Evolutionary conservation across 176 grass and related monocot species (phyloP), one percentile per base, ranked within the genome.

Genomic region (Melocanna baccifera): DNA sequence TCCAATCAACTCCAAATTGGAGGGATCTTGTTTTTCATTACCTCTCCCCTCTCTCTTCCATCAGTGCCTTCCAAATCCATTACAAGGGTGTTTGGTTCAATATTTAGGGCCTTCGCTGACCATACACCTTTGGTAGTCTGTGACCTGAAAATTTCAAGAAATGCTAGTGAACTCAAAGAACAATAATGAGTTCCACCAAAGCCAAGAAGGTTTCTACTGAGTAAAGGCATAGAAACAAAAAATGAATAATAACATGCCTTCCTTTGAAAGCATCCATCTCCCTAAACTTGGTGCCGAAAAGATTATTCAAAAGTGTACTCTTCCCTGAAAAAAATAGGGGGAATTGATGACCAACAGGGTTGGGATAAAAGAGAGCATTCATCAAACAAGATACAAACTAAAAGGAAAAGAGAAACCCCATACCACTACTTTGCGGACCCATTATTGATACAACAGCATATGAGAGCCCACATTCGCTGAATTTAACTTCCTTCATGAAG

Each of bases 31-130:
- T n/a, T 79, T 87, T 64, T 57, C 14, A 58, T 86, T 92, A 98
- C 96, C 96, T 98, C 96, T 62, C 96, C 96, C n/a, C 96, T 90
- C 80, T 98, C 96, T 85, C 96, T 90, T 79, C 96, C 96, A 89
- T 98, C 96, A 66, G 91, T 98, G 52, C 96, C 96, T 89, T 98
- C 96, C 86, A 98, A 94, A 83, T 98, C 96, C 96, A 98, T 98
- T 65, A 95, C 89, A 75, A 95, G 89, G 41, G 96, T 98, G 64
- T 78, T 94, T 25, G 93, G 96, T 83, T 98, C 96, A 87, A 98
- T 95, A 76, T 95, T 83, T 58, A 85, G 73, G 76, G 91, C 89
- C 55, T 83, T 83, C 18, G 93, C 93, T 84, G 94, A 78, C 96
- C 96, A 98, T 81, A 98, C 91, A 79, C 96, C 96, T 90, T 95